Percentiles rank a stretch among this genome's conserved stretches.
phyloP scores from a whole-genome alignment of 2,329 filamentous ascomycete genomes.

The Penicillium sp. region DNA sequence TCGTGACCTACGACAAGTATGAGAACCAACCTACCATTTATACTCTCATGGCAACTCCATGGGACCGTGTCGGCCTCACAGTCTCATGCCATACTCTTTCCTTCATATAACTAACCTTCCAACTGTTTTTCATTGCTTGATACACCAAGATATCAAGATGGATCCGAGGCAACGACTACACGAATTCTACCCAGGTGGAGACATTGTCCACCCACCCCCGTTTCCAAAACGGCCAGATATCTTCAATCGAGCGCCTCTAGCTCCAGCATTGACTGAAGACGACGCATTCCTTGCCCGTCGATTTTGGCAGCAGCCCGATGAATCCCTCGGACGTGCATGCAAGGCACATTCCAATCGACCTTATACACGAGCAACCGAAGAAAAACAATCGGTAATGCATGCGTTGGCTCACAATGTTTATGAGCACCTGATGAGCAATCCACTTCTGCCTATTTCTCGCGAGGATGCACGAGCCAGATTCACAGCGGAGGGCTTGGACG shows the following conservation, averaged over 20 bases:
- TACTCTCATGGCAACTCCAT: neutral
- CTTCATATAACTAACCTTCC: neutral
- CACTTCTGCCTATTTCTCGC: slow-evolving; percentile 17
- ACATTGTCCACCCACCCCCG: neutral
- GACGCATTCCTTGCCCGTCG: slow-evolving; percentile 28
- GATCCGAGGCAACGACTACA: neutral
- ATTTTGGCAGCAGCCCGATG: slow-evolving; percentile 30
- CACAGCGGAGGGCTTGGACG: slow-evolving; percentile 8
- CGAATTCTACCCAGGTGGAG: neutral
- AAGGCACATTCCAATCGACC: neutral
- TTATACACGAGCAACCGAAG: slow-evolving; percentile 1
- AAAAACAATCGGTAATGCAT: slow-evolving; percentile 11
- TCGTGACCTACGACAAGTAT: neutral
- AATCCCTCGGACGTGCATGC: slow-evolving; percentile 16
- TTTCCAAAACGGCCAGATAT: slow-evolving; percentile 13
- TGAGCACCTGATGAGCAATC: slow-evolving; percentile 28
- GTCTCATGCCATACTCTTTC: slow-evolving; percentile 8
- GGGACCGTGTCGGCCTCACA: slow-evolving; percentile 19
- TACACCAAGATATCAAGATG: neutral
- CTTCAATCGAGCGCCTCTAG: slow-evolving; percentile 29
- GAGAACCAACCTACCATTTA: neutral
- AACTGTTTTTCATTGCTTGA: neutral
- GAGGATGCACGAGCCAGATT: slow-evolving; percentile 14
- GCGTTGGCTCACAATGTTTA: slow-evolving; percentile 33
- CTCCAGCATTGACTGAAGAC: slow-evolving; percentile 19